Evolutionary conservation across 805 yeast genomes (phyloP), one percentile per base, ranked within the genome.

Genomic region (Kurtzmaniella fragi): DNA sequence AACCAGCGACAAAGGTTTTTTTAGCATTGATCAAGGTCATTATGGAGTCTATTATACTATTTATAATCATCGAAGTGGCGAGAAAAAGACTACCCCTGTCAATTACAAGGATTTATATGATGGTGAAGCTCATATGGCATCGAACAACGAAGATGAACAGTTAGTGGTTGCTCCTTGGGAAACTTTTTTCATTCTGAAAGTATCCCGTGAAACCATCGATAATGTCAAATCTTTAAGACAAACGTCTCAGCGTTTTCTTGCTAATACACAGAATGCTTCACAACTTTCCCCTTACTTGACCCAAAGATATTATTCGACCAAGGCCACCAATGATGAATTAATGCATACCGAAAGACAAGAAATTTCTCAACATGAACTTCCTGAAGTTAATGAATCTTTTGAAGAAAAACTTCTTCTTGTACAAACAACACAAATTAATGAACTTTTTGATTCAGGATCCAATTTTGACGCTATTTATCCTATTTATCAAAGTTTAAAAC

Each of bases 31-130:
- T 37, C 42, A 47, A 16, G 74, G 74, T n/a, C 74, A 68, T 41
- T 68, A 66, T 44, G 74, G 73, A 1, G 48, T 68, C 15, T 68
- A 68, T 44, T 68, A 57, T 41, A 56, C 70, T 5, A 58, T 68
- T 35, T 64, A 59, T 48, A 62, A 60, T 43, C 62, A 58, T 31
- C 73, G 68, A 39, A 57, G 49, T 29, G 58, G 45, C 35, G 45
- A 37, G 46, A 28, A 43, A 42, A 42, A 40, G 17, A 29, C 30
- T 6, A 26, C 17, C 15, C 39, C 39, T 9, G 33, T 36, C 10
- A 36, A 20, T 17, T 36, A 36, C 14, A 31, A 35, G n/a, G 32
- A 17, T 14, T 27, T 31, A 17, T 31, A 35, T 5, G 16, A 11
- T 5, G 11, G 30, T 6, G 14, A 28, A 28, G 30, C 14, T 28